Evolutionary conservation across 768 basidiomycete species (phyloP).

Genomic region (Porphyrellus cyaneotinctus): DNA sequence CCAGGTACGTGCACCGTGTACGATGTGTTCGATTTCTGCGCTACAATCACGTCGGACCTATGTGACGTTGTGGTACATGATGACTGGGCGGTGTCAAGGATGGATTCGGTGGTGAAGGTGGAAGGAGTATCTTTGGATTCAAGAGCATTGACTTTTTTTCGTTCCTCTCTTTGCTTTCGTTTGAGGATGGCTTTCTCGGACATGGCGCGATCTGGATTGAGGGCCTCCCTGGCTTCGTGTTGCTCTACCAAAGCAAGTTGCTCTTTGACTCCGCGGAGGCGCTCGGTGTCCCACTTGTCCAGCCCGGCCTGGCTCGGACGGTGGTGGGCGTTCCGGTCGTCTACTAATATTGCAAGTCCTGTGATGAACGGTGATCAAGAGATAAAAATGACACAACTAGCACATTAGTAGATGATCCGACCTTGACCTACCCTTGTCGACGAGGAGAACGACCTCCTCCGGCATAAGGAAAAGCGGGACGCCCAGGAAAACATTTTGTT

Average conservation of each 20-base stretch:
- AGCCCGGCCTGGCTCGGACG: constrained; percentile 47
- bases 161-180: constrained; percentile 63
- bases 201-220: constrained; percentile 38
- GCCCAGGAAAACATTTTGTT: constrained; percentile 95
- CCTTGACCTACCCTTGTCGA: constrained; percentile 60
- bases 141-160: constrained; percentile 15
- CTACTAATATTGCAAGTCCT: constrained; percentile 77
- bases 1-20: constrained; percentile 67
- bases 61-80: background rate
- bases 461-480: constrained; percentile 85
- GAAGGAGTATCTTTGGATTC: constrained; percentile 11
- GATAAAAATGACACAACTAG: background rate
- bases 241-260: constrained; percentile 50
- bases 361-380: background rate
- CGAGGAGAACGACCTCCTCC: constrained; percentile 87
- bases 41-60: constrained; percentile 1
- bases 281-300: constrained; percentile 48
- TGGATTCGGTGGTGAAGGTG: background rate
- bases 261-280: constrained; percentile 41
- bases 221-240: constrained; percentile 46
- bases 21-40: constrained; percentile 13
- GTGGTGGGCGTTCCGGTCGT: constrained; percentile 60
- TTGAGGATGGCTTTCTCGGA: constrained; percentile 66
- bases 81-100: background rate
- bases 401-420: too few relatives aligned